phyloP scores from a whole-genome alignment of 352 stramenopile genomes.

The Elongisporangium undulatum region DNA sequence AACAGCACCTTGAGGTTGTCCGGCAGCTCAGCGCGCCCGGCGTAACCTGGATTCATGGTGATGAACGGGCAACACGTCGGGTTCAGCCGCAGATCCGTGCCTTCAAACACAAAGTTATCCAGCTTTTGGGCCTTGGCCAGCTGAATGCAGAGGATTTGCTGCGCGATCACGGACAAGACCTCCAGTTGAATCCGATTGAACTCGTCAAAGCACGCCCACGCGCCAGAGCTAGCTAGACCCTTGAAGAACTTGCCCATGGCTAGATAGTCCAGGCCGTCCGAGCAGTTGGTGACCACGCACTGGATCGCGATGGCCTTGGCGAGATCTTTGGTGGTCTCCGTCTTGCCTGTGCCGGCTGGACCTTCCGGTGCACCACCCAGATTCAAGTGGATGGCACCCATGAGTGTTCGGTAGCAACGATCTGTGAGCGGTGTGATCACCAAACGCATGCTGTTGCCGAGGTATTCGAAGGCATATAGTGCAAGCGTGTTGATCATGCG shows the following conservation, averaged over 20 bases:
- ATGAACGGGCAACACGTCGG: conserved; percentile 91
- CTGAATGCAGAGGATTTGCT: conserved; percentile 92
- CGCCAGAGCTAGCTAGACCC: conserved; percentile 83
- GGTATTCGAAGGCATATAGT: conserved; percentile 91
- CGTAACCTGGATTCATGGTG: conserved; percentile 92
- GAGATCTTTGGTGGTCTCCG: conserved; percentile 91
- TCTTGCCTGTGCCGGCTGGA: conserved; percentile 90
- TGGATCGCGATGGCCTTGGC: conserved; percentile 91
- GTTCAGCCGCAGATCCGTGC: conserved; percentile 86
- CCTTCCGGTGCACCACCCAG: conserved; percentile 88
- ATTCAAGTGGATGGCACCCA: conserved; percentile 88
- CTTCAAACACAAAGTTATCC: conserved; percentile 89
- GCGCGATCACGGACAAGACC: conserved; percentile 90
- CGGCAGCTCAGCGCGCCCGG: conserved; percentile 84
- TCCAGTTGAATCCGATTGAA: conserved; percentile 94
- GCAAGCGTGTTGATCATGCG: conserved; percentile 93
- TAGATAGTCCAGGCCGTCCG: conserved; percentile 86
- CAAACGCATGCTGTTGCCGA: conserved; percentile 89
- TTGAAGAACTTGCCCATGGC: conserved; percentile 95
- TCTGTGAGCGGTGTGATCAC: conserved; percentile 93
- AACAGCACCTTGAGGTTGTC: conserved; percentile 94
- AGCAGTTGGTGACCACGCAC: conserved; percentile 93
- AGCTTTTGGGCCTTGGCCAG: conserved; percentile 77
- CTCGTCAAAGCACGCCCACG: conserved; percentile 92
- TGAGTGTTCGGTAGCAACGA: conserved; percentile 90